Percentiles rank a stretch among this genome's conserved stretches.
Conservation (phyloP, 441 rosid genomes). For the Adansonia grandidieri region DNA sequence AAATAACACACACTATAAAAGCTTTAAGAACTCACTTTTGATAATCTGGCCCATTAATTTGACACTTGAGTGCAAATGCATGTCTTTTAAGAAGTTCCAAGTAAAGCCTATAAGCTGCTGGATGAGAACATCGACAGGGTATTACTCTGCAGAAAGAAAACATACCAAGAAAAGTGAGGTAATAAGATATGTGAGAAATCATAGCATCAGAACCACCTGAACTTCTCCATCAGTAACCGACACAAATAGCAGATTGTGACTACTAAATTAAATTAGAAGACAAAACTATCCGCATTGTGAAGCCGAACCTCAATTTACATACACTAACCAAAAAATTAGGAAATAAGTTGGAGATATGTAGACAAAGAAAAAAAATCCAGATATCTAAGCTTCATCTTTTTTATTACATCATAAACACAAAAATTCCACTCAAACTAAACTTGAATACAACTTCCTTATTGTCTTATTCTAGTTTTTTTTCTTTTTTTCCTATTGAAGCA, state of each 20-base stretch:
- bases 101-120: slow-evolving; percentile 68
- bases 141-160: slow-evolving; percentile 49
- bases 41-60: slow-evolving; percentile 50
- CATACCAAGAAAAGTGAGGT: background rate
- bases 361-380: background rate
- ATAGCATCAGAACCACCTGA: background rate
- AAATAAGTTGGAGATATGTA: slow-evolving; percentile 2
- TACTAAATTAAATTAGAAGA: background rate
- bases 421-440: slow-evolving; percentile 7
- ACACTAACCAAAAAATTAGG: background rate
- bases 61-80: slow-evolving; percentile 49
- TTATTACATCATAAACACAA: slow-evolving; percentile 7
- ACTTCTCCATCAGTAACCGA: background rate
- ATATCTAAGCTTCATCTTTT: background rate
- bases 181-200: slow-evolving; percentile 10
- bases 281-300: background rate
- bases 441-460: background rate
- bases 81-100: slow-evolving; percentile 68
- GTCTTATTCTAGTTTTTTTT: background rate
- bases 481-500: background rate
- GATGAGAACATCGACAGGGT: slow-evolving; percentile 50
- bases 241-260: background rate
- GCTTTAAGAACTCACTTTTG: slow-evolving; percentile 47
- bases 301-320: slow-evolving; percentile 9
- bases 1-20: slow-evolving; percentile 7